Percentiles rank a stretch among this genome's conserved stretches.
phyloP scores from a whole-genome alignment of 116 monocot genomes.

The Iris pallida region DNA sequence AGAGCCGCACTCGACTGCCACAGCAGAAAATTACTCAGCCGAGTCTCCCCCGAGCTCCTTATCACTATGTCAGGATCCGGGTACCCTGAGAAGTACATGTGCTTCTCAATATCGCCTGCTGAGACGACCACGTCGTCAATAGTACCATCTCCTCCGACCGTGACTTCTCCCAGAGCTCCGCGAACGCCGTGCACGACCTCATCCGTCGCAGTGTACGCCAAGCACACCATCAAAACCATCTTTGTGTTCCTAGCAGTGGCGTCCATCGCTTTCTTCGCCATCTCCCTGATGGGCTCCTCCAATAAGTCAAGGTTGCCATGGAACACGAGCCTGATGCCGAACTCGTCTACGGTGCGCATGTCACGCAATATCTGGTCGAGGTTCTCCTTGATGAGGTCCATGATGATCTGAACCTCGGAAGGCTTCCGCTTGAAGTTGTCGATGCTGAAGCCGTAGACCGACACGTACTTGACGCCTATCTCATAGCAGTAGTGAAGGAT shows the following conservation, averaged over 20 bases:
- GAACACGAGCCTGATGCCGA: slow-evolving; percentile 27
- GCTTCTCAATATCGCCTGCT: slow-evolving; percentile 19
- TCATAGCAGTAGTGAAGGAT: slow-evolving; percentile 35
- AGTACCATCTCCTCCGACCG: background rate
- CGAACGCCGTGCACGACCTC: slow-evolving; percentile 25
- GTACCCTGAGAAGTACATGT: slow-evolving; percentile 20
- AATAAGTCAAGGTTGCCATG: slow-evolving; percentile 23
- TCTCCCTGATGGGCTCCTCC: slow-evolving; percentile 7
- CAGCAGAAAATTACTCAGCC: slow-evolving; percentile 24
- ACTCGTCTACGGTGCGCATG: slow-evolving; percentile 10
- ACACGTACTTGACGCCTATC: slow-evolving; percentile 32
- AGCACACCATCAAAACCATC: slow-evolving; percentile 19
- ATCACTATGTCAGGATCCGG: slow-evolving; percentile 28
- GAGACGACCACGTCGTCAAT: background rate
- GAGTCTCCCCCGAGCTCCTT: slow-evolving; percentile 23
- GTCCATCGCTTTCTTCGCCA: slow-evolving; percentile 8
- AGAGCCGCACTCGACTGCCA: slow-evolving; percentile 18
- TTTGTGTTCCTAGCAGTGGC: slow-evolving; percentile 13
- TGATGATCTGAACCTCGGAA: slow-evolving; percentile 23
- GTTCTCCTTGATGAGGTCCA: slow-evolving; percentile 36
- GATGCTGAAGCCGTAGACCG: slow-evolving; percentile 43
- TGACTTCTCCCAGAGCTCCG: background rate
- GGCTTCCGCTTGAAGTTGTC: slow-evolving; percentile 46
- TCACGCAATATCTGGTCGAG: slow-evolving; percentile 11
- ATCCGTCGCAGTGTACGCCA: slow-evolving; percentile 31